These are phyloP conservation scores for Cercospora citrullina DNA, from an alignment of 2,329 filamentous ascomycete species.

Conservation along the genomic window DNA sequence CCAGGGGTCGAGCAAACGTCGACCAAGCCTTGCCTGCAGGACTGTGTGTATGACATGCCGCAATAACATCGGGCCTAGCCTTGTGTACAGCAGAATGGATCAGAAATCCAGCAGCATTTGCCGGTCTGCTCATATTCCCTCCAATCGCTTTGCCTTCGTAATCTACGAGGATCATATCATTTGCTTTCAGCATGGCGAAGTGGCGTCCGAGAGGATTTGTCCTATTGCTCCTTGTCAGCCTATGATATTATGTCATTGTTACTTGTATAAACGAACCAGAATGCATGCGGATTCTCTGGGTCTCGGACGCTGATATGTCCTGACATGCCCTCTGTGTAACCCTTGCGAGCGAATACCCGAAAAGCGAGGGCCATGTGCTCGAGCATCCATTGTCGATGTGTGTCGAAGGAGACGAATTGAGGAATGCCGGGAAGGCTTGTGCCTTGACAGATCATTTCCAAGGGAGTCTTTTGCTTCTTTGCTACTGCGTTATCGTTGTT, in stretches of 20 bases:
- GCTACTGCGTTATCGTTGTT: conserved; percentile 14
- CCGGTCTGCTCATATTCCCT: conserved; percentile 60
- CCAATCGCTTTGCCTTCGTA: conserved; percentile 63
- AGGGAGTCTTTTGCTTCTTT: conserved; percentile 36
- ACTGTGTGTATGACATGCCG: conserved; percentile 70
- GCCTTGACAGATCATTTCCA: conserved; percentile 49
- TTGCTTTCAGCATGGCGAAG: conserved; percentile 64
- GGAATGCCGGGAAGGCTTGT: conserved; percentile 56
- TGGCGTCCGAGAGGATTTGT: conserved; percentile 67
- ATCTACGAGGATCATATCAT: conserved; percentile 68
- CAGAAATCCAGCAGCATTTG: conserved; percentile 67
- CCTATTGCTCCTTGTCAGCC: neutral
- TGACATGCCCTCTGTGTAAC: conserved; percentile 67
- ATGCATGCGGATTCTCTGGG: conserved; percentile 60
- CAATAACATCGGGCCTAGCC: conserved; percentile 66
- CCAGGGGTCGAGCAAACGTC: conserved; percentile 62
- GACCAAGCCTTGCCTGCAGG: conserved; percentile 67
- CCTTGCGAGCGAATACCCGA: conserved; percentile 65
- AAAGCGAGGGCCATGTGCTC: conserved; percentile 67
- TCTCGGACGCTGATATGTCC: conserved; percentile 69
- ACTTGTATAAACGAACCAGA: conserved; percentile 51
- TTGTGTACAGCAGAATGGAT: conserved; percentile 72
- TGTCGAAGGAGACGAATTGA: conserved; percentile 53
- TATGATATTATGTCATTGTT: neutral
- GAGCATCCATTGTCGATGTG: conserved; percentile 63